Percentiles rank a stretch among this genome's conserved stretches.
Evolutionary conservation across 257 asterid genomes (phyloP).

Genomic region (Fraxinus pennsylvanica): DNA sequence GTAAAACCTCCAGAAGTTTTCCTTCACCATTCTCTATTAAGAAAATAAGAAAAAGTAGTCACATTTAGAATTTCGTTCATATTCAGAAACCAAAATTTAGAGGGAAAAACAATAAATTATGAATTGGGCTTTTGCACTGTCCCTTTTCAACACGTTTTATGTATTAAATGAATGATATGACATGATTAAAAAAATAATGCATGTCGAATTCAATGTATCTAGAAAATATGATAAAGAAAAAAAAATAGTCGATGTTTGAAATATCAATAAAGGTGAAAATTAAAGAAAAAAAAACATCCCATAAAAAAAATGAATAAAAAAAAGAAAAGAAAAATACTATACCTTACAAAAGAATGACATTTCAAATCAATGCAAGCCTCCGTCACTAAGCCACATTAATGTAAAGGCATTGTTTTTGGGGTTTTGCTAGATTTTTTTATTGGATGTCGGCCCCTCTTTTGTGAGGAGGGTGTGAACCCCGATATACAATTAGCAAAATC

Average conservation of each 20-base stretch:
- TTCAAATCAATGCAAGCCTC: background rate
- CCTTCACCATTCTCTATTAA: slow-evolving; percentile 56
- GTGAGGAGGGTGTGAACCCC: too few relatives aligned
- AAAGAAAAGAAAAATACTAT: background rate
- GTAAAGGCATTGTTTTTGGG: too few relatives aligned
- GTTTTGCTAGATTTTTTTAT: too few relatives aligned
- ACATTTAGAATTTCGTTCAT: background rate
- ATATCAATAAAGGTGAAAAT: background rate
- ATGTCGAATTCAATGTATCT: too few relatives aligned
- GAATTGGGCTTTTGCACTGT: background rate
- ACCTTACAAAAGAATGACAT: background rate
- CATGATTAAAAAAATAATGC: background rate
- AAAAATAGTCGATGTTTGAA: background rate
- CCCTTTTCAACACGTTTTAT: background rate
- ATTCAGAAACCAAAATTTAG: background rate
- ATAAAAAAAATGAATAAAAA: too few relatives aligned
- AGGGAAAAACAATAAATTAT: background rate
- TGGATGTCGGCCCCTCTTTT: too few relatives aligned
- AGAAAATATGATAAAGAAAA: background rate
- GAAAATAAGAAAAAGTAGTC: background rate
- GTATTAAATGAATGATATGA: background rate
- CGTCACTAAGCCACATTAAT: background rate
- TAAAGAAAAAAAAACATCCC: too few relatives aligned
- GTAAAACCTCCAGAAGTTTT: slow-evolving; percentile 43
- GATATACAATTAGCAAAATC: too few relatives aligned